phyloP scores from a whole-genome alignment of 2,329 filamentous ascomycete genomes.

The Diaporthe batatas region DNA sequence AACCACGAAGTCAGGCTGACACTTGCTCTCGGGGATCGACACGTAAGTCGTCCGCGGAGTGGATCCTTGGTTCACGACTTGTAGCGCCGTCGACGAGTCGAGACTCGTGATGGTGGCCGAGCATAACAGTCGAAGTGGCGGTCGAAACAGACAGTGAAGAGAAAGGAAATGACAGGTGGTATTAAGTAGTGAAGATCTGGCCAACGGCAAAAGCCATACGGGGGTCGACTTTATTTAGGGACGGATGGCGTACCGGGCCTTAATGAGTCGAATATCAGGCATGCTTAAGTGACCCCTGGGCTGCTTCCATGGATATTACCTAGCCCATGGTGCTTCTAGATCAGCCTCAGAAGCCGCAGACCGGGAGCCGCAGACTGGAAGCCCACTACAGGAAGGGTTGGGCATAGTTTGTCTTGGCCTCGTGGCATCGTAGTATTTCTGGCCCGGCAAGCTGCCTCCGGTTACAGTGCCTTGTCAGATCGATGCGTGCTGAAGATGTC shows the following conservation, averaged over 20 bases:
- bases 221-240: neutral
- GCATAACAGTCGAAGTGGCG: neutral
- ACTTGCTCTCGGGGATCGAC: neutral
- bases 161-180: conserved; percentile 19
- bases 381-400: neutral
- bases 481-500: neutral
- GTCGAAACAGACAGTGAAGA: conserved; percentile 3
- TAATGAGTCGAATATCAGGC: conserved; percentile 8
- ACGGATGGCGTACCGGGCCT: conserved; percentile 35
- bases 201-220: conserved; percentile 9
- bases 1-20: neutral
- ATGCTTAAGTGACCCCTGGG: no score
- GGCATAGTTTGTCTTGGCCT: neutral
- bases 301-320: neutral
- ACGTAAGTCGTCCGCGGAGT: neutral
- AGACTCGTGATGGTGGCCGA: conserved; percentile 11
- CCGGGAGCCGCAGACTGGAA: neutral
- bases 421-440: conserved; percentile 28
- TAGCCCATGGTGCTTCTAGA: conserved; percentile 2
- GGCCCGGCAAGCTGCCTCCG: neutral
- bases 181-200: neutral
- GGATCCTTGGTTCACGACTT: neutral
- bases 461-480: neutral
- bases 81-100: conserved; percentile 2
- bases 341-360: conserved; percentile 12